Conservation (phyloP, 352 stramenopile species). For the Phytopythium chamaehyphon region DNA sequence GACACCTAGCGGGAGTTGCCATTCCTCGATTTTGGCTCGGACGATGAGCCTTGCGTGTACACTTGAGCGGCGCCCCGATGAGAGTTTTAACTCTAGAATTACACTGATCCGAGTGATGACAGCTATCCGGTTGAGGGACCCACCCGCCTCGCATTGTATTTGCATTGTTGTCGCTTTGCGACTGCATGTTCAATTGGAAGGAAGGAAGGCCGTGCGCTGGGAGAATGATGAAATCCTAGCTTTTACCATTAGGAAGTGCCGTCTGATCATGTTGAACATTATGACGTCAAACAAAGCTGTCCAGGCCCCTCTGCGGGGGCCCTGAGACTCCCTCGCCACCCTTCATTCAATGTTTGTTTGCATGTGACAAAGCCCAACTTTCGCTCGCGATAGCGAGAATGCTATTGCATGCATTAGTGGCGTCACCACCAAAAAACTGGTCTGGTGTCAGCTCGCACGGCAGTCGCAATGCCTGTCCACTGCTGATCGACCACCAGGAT, state of each 20-base stretch:
- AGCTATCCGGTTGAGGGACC: conserved; percentile 53
- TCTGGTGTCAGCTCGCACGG: too few relatives aligned
- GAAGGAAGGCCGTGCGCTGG: background rate
- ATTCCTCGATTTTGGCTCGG: too few relatives aligned
- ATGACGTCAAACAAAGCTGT: conserved; percentile 54
- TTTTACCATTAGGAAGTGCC: conserved; percentile 66
- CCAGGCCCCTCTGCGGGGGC: conserved; percentile 20
- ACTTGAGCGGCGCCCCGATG: conserved; percentile 3
- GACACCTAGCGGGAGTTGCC: too few relatives aligned
- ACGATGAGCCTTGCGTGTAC: too few relatives aligned
- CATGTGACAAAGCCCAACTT: too few relatives aligned
- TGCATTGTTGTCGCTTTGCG: background rate
- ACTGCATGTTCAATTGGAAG: conserved; percentile 7
- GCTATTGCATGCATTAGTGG: too few relatives aligned
- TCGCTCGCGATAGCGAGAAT: too few relatives aligned
- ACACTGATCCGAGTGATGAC: conserved; percentile 62
- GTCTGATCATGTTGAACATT: conserved; percentile 75
- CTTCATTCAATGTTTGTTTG: too few relatives aligned
- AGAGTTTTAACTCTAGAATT: conserved; percentile 60
- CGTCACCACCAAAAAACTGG: too few relatives aligned
- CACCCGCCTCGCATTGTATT: background rate
- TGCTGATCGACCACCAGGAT: too few relatives aligned
- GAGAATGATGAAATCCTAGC: conserved; percentile 66
- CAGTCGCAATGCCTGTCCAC: too few relatives aligned
- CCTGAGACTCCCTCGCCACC: conserved; percentile 34